These are phyloP conservation scores for Blechomonas ayalai DNA, from an alignment of 208 protist species.

Conservation along the genomic window DNA sequence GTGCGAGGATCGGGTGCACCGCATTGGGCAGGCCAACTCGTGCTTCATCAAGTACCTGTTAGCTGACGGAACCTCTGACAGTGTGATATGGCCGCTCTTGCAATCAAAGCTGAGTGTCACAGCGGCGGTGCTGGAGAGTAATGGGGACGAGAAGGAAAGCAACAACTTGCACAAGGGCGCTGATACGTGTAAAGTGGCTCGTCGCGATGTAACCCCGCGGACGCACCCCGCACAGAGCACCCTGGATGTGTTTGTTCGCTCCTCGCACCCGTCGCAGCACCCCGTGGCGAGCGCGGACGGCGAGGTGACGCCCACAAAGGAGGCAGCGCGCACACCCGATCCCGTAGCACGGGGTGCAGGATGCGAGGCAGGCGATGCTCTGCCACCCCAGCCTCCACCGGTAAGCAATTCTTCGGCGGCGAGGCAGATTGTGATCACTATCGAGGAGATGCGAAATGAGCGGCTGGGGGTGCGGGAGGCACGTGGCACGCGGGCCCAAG, in stretches of 20 bases:
- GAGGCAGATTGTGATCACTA: too few species aligned
- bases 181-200: slow-evolving; percentile 30
- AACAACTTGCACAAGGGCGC: slow-evolving; percentile 21
- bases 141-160: not conserved
- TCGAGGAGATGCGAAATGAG: too few species aligned
- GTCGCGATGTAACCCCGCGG: slow-evolving; percentile 22
- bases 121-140: slow-evolving; percentile 61
- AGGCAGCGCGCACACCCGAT: slow-evolving; percentile 7
- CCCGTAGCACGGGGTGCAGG: slow-evolving; percentile 7
- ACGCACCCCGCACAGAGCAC: slow-evolving; percentile 10
- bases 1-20: slow-evolving; percentile 95
- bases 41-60: slow-evolving; percentile 93
- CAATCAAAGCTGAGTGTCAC: slow-evolving; percentile 83
- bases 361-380: slow-evolving; percentile 11
- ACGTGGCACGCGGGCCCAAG: too few species aligned
- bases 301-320: not conserved
- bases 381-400: too few species aligned
- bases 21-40: slow-evolving; percentile 89
- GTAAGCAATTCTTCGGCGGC: too few species aligned
- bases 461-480: too few species aligned
- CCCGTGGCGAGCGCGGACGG: slow-evolving; percentile 6
- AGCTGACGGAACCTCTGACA: slow-evolving; percentile 86
- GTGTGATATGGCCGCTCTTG: slow-evolving; percentile 88
- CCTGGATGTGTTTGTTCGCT: slow-evolving; percentile 37
- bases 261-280: too few species aligned